Evolutionary conservation across 1,139 yeast species (phyloP).

Genomic region (Yamadazyma epiphylla): DNA sequence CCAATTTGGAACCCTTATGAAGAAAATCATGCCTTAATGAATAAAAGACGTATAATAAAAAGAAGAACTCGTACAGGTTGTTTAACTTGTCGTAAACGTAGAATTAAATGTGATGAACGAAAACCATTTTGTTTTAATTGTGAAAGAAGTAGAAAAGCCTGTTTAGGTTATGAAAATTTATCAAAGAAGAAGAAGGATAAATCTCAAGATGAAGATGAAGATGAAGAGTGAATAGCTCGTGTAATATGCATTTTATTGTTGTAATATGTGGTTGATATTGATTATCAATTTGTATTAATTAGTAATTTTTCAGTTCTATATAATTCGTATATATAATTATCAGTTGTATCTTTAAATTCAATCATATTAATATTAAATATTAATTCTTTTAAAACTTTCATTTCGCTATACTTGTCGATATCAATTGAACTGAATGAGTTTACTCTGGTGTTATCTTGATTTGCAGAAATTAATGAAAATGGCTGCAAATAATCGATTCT

Average conservation of each 20-base stretch:
- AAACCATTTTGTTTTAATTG: conserved; percentile 75
- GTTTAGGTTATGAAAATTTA: conserved; percentile 58
- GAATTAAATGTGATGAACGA: conserved; percentile 73
- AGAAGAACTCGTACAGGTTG: conserved; percentile 73
- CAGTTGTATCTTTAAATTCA: conserved; percentile 65
- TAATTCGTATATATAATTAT: conserved; percentile 55
- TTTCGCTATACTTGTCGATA: conserved; percentile 55
- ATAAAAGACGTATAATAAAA: conserved; percentile 41
- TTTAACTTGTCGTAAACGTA: conserved; percentile 65
- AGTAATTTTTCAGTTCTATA: conserved; percentile 39
- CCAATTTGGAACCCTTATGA: conserved; percentile 13
- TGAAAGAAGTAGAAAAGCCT: conserved; percentile 63
- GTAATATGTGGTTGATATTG: conserved; percentile 3
- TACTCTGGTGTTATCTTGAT: conserved; percentile 7
- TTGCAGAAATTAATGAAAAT: conserved; percentile 18
- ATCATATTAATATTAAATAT: conserved; percentile 63
- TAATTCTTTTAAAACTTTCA: conserved; percentile 53
- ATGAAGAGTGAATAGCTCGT: conserved; percentile 1
- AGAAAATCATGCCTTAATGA: conserved; percentile 22
- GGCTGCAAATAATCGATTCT: conserved; percentile 16
- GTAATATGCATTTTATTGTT: neutral
- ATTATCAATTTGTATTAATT: conserved; percentile 3
- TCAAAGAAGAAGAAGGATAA: conserved; percentile 12
- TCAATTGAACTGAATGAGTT: conserved; percentile 18
- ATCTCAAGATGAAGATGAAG: conserved; percentile 6